Conservation (phyloP, 2,329 filamentous ascomycete species). For the Aspergillus hiratsukae region DNA sequence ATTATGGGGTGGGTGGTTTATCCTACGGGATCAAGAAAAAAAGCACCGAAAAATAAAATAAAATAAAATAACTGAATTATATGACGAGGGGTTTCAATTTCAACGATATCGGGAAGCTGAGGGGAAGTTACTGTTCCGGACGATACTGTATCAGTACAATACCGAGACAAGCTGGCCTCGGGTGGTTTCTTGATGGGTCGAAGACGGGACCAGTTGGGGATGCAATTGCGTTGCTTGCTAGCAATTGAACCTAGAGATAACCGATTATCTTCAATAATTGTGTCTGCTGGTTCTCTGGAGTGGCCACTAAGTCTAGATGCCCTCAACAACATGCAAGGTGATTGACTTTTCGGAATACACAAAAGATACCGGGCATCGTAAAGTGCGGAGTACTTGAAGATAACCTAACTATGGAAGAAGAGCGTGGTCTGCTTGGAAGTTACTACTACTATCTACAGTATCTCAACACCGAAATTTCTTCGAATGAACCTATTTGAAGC, state of each 20-base stretch:
- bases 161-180: neutral
- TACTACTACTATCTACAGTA: neutral
- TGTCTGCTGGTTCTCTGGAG: neutral
- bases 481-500: neutral
- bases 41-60: neutral
- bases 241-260: neutral
- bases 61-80: neutral
- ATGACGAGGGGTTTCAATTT: neutral
- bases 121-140: neutral
- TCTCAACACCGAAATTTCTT: neutral
- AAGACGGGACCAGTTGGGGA: neutral
- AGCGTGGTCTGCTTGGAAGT: neutral
- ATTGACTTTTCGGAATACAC: neutral
- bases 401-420: too few species aligned
- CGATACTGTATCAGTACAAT: neutral
- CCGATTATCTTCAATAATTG: neutral
- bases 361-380: neutral
- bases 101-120: constrained; percentile 9
- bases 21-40: constrained; percentile 9
- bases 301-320: neutral
- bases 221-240: neutral
- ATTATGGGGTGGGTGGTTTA: constrained; percentile 10
- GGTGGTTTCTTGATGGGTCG: neutral
- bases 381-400: neutral
- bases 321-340: neutral